phyloP scores from a whole-genome alignment of 2,329 filamentous ascomycete species.

The Ploettnerulaceae sp. region DNA sequence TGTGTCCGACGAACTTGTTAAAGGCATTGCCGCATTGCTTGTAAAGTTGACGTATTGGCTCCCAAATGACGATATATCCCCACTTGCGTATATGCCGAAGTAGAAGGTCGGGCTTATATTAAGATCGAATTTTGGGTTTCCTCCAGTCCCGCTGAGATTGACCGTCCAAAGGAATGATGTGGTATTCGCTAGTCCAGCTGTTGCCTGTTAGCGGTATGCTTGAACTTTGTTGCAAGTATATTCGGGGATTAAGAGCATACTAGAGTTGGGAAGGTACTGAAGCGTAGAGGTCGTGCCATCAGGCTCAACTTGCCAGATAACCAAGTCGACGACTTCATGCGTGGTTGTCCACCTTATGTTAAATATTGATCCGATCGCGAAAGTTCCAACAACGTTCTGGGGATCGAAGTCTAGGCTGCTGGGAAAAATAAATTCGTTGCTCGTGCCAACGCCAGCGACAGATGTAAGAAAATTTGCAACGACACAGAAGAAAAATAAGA shows the following conservation, averaged over 20 bases:
- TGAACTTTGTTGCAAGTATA: too few species aligned
- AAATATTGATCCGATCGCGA: neutral
- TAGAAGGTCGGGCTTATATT: neutral
- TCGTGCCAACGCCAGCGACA: too few species aligned
- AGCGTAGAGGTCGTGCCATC: neutral
- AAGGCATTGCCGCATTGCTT: neutral
- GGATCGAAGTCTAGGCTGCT: neutral
- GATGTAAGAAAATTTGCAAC: neutral
- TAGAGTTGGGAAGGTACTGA: neutral
- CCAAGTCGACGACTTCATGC: neutral
- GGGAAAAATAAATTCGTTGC: too few species aligned
- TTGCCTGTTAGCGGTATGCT: too few species aligned
- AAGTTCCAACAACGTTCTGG: neutral
- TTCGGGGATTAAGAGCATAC: too few species aligned
- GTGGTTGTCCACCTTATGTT: neutral
- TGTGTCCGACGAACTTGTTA: too few species aligned
- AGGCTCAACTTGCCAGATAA: neutral
- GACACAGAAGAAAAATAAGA: neutral
- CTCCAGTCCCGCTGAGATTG: too few species aligned
- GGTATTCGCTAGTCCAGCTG: too few species aligned
- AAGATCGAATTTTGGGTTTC: neutral
- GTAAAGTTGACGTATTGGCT: neutral
- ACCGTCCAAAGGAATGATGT: too few species aligned
- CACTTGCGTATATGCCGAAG: neutral
- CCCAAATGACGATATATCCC: neutral